A percentile compares a stretch with the other conserved stretches of the same genome.
Evolutionary conservation across 2,329 filamentous ascomycete genomes (phyloP).

Genomic region (Chaetomiaceae sp.): DNA sequence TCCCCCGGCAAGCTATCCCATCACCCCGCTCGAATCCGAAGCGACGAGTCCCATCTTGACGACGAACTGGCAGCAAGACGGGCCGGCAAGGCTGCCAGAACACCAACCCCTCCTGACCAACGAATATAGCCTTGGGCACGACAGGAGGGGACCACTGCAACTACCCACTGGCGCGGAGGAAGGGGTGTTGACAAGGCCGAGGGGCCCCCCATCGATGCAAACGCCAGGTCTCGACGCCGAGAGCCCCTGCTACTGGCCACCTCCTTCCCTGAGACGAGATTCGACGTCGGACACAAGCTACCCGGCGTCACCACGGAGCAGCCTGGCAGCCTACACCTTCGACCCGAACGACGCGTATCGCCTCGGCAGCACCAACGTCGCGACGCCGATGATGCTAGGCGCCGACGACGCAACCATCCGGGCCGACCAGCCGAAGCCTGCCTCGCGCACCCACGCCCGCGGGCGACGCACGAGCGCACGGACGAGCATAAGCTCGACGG

Average conservation of each 20-base stretch:
- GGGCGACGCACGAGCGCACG: background rate
- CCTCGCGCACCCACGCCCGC: no score
- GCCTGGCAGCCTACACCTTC: background rate
- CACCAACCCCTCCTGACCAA: background rate
- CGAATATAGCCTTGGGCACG: background rate
- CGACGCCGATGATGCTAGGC: no score
- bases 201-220: background rate
- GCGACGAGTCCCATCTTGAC: background rate
- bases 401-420: background rate
- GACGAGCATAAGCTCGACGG: background rate
- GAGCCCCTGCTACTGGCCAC: background rate
- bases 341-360: background rate
- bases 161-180: background rate
- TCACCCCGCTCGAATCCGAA: background rate
- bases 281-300: background rate
- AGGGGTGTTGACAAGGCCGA: background rate
- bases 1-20: background rate
- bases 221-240: background rate
- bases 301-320: background rate
- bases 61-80: background rate
- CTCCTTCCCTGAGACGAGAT: background rate
- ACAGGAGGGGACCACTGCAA: background rate
- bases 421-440: no score
- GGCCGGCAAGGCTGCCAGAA: background rate
- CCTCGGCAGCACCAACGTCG: background rate